Percentiles rank a stretch among this genome's conserved stretches.
Conservation (phyloP, 2,329 filamentous ascomycete species). For the Diaporthe longicolla region DNA sequence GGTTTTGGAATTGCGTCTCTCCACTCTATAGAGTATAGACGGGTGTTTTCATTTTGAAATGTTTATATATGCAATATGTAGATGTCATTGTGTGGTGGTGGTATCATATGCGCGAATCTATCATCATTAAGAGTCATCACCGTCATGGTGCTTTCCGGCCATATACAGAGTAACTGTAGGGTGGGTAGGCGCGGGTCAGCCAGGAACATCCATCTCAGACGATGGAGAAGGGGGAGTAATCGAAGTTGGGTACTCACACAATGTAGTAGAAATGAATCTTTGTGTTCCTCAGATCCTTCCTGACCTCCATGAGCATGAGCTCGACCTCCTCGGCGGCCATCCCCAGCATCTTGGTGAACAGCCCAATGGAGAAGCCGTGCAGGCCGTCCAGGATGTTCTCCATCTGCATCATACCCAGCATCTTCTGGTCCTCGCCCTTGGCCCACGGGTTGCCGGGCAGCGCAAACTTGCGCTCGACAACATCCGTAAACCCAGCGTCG, state of each 20-base stretch:
- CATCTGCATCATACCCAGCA: conserved; percentile 54
- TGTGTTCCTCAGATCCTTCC: conserved; percentile 49
- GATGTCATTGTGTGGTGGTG: conserved; percentile 1
- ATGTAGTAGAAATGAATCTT: conserved; percentile 52
- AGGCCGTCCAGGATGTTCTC: conserved; percentile 52
- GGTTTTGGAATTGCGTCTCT: not conserved
- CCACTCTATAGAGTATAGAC: not conserved
- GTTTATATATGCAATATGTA: not conserved
- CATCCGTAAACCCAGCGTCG: conserved; percentile 51
- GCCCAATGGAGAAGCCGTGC: conserved; percentile 50
- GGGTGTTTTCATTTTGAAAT: not conserved
- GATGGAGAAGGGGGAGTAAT: no score
- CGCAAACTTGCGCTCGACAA: conserved; percentile 50
- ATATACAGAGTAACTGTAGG: conserved; percentile 39
- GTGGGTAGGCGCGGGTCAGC: not conserved
- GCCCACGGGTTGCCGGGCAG: conserved; percentile 56
- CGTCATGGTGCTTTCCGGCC: conserved; percentile 37
- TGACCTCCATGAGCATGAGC: conserved; percentile 50
- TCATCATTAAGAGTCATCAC: conserved; percentile 12
- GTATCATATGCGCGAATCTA: conserved; percentile 34
- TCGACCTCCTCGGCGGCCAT: conserved; percentile 52
- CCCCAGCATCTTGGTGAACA: conserved; percentile 51
- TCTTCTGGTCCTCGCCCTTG: conserved; percentile 53
- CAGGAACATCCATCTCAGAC: accelerated
- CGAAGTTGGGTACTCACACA: conserved; percentile 45